These are phyloP conservation scores for Phoma sp. DNA, from an alignment of 2,329 filamentous ascomycete species.

Conservation along the genomic window DNA sequence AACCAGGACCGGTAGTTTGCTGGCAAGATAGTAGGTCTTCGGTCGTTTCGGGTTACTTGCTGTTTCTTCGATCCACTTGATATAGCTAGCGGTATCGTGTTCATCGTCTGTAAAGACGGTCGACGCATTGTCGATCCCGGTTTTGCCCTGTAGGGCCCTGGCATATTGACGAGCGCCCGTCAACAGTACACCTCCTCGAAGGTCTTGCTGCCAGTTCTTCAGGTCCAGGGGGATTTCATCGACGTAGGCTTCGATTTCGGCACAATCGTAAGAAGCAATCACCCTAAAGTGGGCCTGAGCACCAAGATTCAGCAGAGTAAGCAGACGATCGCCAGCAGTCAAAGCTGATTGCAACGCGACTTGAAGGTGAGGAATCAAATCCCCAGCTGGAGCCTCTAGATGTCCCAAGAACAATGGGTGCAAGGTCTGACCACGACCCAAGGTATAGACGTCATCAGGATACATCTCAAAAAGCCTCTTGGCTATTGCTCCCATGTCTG, in stretches of 20 bases:
- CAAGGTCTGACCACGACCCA: conserved; percentile 72
- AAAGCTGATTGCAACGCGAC: conserved; percentile 68
- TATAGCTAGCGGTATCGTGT: conserved; percentile 64
- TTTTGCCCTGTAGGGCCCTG: conserved; percentile 78
- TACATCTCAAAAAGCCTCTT: conserved; percentile 69
- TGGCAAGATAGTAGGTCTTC: conserved; percentile 70
- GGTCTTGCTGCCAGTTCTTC: conserved; percentile 72
- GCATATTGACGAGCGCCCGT: conserved; percentile 69
- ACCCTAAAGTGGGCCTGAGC: conserved; percentile 70
- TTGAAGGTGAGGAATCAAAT: conserved; percentile 66
- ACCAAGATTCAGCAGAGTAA: conserved; percentile 74
- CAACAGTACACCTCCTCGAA: conserved; percentile 73
- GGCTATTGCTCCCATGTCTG: conserved; percentile 67
- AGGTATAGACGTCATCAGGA: conserved; percentile 61
- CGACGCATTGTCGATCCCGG: conserved; percentile 56
- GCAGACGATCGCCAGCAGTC: conserved; percentile 71
- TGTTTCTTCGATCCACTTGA: conserved; percentile 57
- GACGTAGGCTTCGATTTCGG: conserved; percentile 73
- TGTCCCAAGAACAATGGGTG: conserved; percentile 75
- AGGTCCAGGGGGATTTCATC: conserved; percentile 76
- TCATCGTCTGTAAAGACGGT: conserved; percentile 71
- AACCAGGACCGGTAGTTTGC: conserved; percentile 50
- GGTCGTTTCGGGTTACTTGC: conserved; percentile 67
- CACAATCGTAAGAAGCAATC: conserved; percentile 71
- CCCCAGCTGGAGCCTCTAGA: conserved; percentile 65